Evolutionary conservation across 495 filamentous ascomycete genomes (phyloP).

Genomic region (Cercophora newfieldiana): DNA sequence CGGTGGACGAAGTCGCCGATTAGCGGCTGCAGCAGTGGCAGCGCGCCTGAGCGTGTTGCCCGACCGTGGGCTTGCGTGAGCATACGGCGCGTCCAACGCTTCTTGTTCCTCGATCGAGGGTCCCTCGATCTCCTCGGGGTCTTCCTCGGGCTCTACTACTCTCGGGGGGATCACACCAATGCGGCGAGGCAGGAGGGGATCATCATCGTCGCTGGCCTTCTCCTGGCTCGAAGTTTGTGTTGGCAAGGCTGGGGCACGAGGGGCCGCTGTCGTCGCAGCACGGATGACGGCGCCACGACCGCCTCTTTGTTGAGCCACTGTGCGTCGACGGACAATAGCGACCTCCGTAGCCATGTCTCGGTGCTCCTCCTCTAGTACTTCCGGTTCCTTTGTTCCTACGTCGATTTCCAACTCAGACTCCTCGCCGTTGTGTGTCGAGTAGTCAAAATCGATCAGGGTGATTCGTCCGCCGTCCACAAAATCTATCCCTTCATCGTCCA

Average conservation of each 20-base stretch:
- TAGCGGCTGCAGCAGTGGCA: slow-evolving; percentile 74
- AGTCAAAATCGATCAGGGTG: slow-evolving; percentile 74
- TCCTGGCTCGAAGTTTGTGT: slow-evolving; percentile 23
- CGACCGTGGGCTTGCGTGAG: slow-evolving; percentile 76
- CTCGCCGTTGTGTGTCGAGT: slow-evolving; percentile 56
- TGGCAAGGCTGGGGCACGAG: slow-evolving; percentile 26
- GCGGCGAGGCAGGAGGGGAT: slow-evolving; percentile 44
- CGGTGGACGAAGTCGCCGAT: slow-evolving; percentile 59
- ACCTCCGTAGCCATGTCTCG: slow-evolving; percentile 80
- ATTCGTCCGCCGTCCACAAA: slow-evolving; percentile 82
- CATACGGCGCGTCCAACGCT: slow-evolving; percentile 68
- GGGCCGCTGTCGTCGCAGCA: slow-evolving; percentile 31
- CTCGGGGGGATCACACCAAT: slow-evolving; percentile 29
- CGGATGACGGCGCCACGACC: slow-evolving; percentile 40
- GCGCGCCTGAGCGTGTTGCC: slow-evolving; percentile 73
- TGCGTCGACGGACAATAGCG: slow-evolving; percentile 75
- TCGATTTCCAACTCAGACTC: slow-evolving; percentile 65
- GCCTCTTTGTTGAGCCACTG: slow-evolving; percentile 58
- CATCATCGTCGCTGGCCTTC: slow-evolving; percentile 38
- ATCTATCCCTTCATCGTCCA: slow-evolving; percentile 70
- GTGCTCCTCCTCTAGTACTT: slow-evolving; percentile 70
- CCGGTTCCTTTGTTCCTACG: slow-evolving; percentile 68
- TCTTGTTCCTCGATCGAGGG: slow-evolving; percentile 55
- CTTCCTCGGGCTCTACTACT: slow-evolving; percentile 20
- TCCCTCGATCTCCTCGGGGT: slow-evolving; percentile 31